These are phyloP conservation scores for Agaricus bisporus DNA, from an alignment of 768 basidiomycete species.

Conservation along the genomic window DNA sequence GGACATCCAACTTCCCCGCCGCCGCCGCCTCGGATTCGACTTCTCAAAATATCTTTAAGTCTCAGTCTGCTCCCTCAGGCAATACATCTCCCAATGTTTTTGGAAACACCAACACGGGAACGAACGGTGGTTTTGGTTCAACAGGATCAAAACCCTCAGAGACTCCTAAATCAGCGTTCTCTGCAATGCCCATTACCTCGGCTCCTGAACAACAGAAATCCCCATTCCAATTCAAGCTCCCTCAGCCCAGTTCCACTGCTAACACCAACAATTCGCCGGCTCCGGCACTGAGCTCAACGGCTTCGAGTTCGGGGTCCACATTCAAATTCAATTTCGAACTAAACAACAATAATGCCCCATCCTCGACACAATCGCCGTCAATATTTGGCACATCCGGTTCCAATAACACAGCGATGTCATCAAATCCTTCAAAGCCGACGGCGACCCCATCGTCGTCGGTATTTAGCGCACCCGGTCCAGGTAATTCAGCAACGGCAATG, in stretches of 20 bases:
- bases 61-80: background rate
- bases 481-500: background rate
- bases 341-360: background rate
- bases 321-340: background rate
- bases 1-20: background rate
- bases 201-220: background rate
- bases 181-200: background rate
- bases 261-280: background rate
- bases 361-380: background rate
- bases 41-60: background rate
- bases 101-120: background rate
- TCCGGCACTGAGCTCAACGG: background rate
- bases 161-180: slow-evolving; percentile 13
- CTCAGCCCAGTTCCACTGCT: background rate
- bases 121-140: background rate
- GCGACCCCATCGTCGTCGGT: no score
- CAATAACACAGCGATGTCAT: background rate
- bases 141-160: slow-evolving; percentile 10
- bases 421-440: no score
- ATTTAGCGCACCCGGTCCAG: no score
- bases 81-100: background rate
- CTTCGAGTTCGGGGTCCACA: background rate
- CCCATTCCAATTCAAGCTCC: background rate
- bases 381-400: background rate
- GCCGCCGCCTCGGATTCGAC: background rate